phyloP scores from a whole-genome alignment of 2,329 filamentous ascomycete genomes.

The Periglandula ipomoeae region DNA sequence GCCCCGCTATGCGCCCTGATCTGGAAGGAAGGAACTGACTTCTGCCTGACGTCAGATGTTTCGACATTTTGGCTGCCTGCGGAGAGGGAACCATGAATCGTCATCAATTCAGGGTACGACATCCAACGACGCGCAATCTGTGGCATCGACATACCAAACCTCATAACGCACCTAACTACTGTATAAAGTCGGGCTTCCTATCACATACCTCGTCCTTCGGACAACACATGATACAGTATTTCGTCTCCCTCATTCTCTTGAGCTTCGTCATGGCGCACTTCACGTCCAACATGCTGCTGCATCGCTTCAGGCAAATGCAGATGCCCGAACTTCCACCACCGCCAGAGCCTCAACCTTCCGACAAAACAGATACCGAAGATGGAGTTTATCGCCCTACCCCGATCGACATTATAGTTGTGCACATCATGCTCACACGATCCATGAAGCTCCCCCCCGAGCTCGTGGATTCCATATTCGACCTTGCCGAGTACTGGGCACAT shows the following conservation, averaged over 20 bases:
- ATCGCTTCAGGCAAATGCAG: conserved; percentile 9
- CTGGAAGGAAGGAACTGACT: too few relatives aligned
- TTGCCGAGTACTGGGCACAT: conserved; percentile 55
- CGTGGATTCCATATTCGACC: conserved; percentile 46
- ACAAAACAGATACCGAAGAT: conserved; percentile 6
- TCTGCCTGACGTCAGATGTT: too few relatives aligned
- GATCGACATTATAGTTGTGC: conserved; percentile 40
- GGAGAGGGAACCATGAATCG: too few relatives aligned
- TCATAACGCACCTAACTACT: too few relatives aligned
- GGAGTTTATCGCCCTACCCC: conserved; percentile 26
- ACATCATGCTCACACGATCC: conserved; percentile 35
- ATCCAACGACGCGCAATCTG: too few relatives aligned
- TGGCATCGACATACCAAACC: too few relatives aligned
- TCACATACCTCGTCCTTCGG: background rate
- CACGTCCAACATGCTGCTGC: conserved; percentile 14
- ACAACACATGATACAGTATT: conserved; percentile 5
- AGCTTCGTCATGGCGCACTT: conserved; percentile 19
- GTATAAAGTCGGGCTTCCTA: too few relatives aligned
- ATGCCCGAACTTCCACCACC: background rate
- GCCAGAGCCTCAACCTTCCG: conserved; percentile 2
- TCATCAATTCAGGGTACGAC: too few relatives aligned
- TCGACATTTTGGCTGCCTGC: too few relatives aligned
- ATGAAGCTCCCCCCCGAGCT: conserved; percentile 43
- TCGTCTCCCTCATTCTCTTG: conserved; percentile 8
- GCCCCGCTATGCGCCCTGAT: too few relatives aligned